Base-by-base conservation (phyloP, 2,329 filamentous ascomycete genomes). In the Exophiala lecanii-corni region DNA sequence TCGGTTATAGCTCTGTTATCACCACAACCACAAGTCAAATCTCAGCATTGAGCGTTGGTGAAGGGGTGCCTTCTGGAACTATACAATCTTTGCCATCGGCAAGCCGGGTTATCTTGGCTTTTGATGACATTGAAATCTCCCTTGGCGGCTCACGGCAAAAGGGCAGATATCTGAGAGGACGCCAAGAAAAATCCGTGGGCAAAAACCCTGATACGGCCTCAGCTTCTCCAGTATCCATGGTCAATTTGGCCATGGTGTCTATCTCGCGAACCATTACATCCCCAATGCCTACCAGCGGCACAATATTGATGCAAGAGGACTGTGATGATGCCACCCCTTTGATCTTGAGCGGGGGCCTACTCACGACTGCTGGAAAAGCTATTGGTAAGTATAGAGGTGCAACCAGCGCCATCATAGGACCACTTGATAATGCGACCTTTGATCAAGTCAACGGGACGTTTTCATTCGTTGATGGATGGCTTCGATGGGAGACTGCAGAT, bases 391-490 rank as follows among this genome's bases (percentile, higher is more conserved):
- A n/a, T 12, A 6, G 13, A 4, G 32, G 32, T 4, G 33, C 31
- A 7, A 25, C 32, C 4, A 12, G 16, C 16, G 31, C 40, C 10
- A 3, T 39, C 6, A 10, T 43, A 12, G 40, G 33, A 5, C 10
- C 33, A 19, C 32, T 43, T 6, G 18, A 9, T 13, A 26, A 43
- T 17, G 15, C 31, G 7, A 12, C 31, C 10, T 18, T 16, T n/a
- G 32, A 43, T 37, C 30, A 36, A 13, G 40, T 43, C 16, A 43
- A 37, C 37, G 12, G n/a, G 7, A 25, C 34, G 10, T 36, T 43
- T 33, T n/a, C 9, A 3, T 16, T 43, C 15, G 23, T 25, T 17
- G 32, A 36, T 43, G 40, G 40, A n/a, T 16, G 9, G 10, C 32
- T 43, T 9, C 20, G 26, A 6, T 43, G 40, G 40, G 13, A 23